Conservation (phyloP, 2,329 filamentous ascomycete species). For the Aurifilum marmelostoma region DNA sequence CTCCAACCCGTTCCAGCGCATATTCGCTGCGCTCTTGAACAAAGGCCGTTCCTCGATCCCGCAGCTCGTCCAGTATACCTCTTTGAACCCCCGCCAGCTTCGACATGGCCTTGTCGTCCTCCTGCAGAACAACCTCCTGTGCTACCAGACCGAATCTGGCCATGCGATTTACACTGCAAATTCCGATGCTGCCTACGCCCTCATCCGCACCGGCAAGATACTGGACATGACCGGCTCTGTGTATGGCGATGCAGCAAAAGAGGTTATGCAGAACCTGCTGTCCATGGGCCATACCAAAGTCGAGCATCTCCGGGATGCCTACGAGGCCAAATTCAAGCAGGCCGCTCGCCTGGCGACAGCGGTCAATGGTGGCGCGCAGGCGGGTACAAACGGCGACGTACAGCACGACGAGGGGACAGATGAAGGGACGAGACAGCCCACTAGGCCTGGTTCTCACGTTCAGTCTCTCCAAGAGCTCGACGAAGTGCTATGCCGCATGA, state of each 20-base stretch:
- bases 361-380: constrained; percentile 1
- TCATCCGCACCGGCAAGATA: constrained; percentile 81
- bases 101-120: constrained; percentile 82
- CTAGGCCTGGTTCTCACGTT: constrained; percentile 40
- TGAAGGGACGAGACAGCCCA: constrained; percentile 40
- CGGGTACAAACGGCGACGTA: constrained; percentile 32
- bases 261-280: constrained; percentile 75
- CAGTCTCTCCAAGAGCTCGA: constrained; percentile 54
- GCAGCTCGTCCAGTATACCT: constrained; percentile 72
- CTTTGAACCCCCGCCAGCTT: constrained; percentile 73
- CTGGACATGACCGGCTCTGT: constrained; percentile 73
- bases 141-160: constrained; percentile 68
- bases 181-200: constrained; percentile 75
- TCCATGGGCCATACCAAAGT: constrained; percentile 77
- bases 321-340: constrained; percentile 43
- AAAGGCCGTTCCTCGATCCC: constrained; percentile 76
- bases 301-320: constrained; percentile 69
- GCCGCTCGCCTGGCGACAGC: constrained; percentile 29
- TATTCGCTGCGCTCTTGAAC: constrained; percentile 77
- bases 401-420: constrained; percentile 39
- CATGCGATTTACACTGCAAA: constrained; percentile 84
- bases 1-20: constrained; percentile 62
- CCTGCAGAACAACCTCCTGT: constrained; percentile 85
- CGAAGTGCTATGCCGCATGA: constrained; percentile 54
- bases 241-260: constrained; percentile 74